These are phyloP conservation scores for Hypomyces perniciosus DNA, from an alignment of 2,329 filamentous ascomycete species.

Conservation along the genomic window DNA sequence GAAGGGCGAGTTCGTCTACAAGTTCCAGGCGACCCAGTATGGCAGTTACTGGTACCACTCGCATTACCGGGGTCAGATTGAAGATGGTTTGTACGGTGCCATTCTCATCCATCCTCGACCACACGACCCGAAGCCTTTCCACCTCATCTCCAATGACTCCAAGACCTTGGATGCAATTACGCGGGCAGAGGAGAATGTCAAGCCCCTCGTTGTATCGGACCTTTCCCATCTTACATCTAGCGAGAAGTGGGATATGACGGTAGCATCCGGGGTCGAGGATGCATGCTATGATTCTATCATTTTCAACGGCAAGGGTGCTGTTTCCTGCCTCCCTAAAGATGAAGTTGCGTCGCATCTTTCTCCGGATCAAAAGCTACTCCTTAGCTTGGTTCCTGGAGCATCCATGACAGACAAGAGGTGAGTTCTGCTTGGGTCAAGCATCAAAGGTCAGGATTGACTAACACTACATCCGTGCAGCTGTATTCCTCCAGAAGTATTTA, in stretches of 20 bases:
- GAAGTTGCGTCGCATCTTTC: conserved; percentile 36
- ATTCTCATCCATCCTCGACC: conserved; percentile 42
- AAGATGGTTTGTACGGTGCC: conserved; percentile 54
- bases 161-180: conserved; percentile 37
- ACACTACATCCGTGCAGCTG: conserved; percentile 21
- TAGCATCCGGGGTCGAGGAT: conserved; percentile 40
- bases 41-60: conserved; percentile 59
- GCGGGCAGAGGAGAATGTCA: conserved; percentile 40
- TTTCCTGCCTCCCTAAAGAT: conserved; percentile 42
- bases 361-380: conserved; percentile 24
- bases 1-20: conserved; percentile 43
- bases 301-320: conserved; percentile 55
- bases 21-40: conserved; percentile 49
- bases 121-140: conserved; percentile 38
- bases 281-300: conserved; percentile 56
- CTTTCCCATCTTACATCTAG: conserved; percentile 49
- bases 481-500: conserved; percentile 36
- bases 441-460: too few relatives aligned
- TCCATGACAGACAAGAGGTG: conserved; percentile 38
- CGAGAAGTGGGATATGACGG: conserved; percentile 38
- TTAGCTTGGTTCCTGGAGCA: conserved; percentile 24
- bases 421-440: background rate
- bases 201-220: conserved; percentile 49
- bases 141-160: conserved; percentile 37
- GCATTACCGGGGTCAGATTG: conserved; percentile 48